Percentiles rank a stretch among this genome's conserved stretches.
These are phyloP conservation scores for Didymosphaeria variabile DNA, from an alignment of 2,329 filamentous ascomycete species.

Conservation along the genomic window DNA sequence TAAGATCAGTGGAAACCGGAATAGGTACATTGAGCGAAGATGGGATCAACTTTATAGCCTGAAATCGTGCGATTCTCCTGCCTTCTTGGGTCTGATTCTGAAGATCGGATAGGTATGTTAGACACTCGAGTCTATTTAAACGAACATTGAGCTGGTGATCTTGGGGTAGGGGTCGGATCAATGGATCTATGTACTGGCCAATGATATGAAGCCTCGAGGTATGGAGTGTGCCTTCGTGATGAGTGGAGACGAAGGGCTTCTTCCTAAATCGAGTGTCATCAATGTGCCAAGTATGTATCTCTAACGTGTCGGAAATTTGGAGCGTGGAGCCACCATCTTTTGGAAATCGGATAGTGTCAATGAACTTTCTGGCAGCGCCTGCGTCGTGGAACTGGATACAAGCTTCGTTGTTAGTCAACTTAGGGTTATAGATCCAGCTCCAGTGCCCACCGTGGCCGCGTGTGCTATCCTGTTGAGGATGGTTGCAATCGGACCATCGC, in stretches of 20 bases:
- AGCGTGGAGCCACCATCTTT: conserved; percentile 16
- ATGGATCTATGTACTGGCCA: conserved; percentile 3
- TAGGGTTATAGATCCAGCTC: conserved; percentile 27
- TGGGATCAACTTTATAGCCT: background rate
- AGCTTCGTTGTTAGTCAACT: conserved; percentile 23
- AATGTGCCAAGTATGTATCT: conserved; percentile 20
- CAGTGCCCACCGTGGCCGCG: conserved; percentile 21
- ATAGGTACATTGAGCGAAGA: background rate
- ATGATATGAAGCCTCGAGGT: conserved; percentile 8
- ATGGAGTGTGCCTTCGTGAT: background rate
- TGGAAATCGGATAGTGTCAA: conserved; percentile 21
- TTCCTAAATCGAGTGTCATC: conserved; percentile 5
- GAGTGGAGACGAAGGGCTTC: conserved; percentile 16
- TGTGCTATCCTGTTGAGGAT: conserved; percentile 15
- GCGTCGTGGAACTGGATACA: conserved; percentile 19
- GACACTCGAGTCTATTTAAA: background rate
- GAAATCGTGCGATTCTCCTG: conserved; percentile 5
- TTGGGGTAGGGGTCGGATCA: background rate
- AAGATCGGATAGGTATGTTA: conserved; percentile 3
- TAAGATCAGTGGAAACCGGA: background rate
- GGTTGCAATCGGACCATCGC: conserved; percentile 34
- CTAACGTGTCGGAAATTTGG: conserved; percentile 17
- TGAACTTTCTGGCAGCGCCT: conserved; percentile 18
- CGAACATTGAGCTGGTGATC: background rate
- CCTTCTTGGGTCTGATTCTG: background rate